Evolutionary conservation across 2,329 filamentous ascomycete species (phyloP), one percentile per base, ranked within the genome.

Genomic region (Spiromastix sp.): DNA sequence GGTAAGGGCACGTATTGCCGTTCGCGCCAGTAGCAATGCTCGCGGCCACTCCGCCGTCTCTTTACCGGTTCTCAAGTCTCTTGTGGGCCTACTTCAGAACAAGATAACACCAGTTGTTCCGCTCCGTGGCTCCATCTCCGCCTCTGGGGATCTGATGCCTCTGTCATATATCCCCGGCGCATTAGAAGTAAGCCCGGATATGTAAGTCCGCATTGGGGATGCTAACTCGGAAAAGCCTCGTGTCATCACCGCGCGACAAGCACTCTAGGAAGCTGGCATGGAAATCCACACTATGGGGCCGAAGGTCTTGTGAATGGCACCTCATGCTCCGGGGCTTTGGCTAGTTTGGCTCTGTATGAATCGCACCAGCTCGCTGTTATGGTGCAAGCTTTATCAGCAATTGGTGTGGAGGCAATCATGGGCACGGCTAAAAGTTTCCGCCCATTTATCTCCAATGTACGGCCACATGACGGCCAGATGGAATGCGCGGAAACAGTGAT

Each of bases 391-490:
- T 52, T 79, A 2, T 79, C 77, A 0, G 74, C 72, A 1, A 74
- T 81, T 62, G 63, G 61, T 3, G 67, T 71, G 1, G 78, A 82
- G 50, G 71, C 72, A 1, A 55, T 81, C 34, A 49, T 52, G 0
- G 77, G 74, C 1, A 73, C 67, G 8, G 61, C 64, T 2, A 67
- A 72, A 42, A 75, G 69, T 49, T 73, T 71, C 39, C 57, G 74
- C 38, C 66, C 71, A 0, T 80, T 80, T 48, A 69, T 80, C 38
- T 67, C 74, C 2, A 47, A 56, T 2, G 59, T 68, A 4, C 66
- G 77, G 2, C 77, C 78, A 1, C 77, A 82, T 47, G 49, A 52
- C 0, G 78, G 78, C 0, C 77, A 82, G 43, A 57, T 62, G 3
- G 74, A 79, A 47, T 66, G 61, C 0, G 70, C 76, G 0, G 46